Evolutionary conservation across 148 eudicot species (phyloP), one percentile per base, ranked within the genome.

Genomic region (Rhododendron williamsianum): DNA sequence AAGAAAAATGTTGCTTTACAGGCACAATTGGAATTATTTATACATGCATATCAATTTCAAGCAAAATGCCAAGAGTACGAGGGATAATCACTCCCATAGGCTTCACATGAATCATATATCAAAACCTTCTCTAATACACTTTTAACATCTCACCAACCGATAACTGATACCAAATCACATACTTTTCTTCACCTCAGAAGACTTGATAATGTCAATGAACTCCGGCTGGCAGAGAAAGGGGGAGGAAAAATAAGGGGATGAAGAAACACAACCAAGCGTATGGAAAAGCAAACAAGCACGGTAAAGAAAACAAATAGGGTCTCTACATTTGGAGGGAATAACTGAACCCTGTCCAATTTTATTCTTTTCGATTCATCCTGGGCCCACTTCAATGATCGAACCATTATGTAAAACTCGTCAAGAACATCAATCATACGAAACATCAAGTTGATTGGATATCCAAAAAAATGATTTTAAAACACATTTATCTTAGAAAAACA

Each of bases 151-250:
- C 58, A 65, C 84, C 71, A 9, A 63, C 11, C 60, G 9, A 21
- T 19, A 23, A 15, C 23, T 7, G 4, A 48, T 49, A 81, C 86
- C 58, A 36, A 71, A 86, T 92, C 86, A 93, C 25, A 92, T 90
- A 85, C 83, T 91, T 86, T 95, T 96, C 91, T 93, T 91, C 85
- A 92, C 95, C 58, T 91, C 94, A 30, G 96, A 95, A 48, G 98
- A 80, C 85, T 96, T 96, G 91, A 96, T 94, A 13, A 96, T 96
- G 91, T 96, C 96, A 46, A 96, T 93, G 87, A 96, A 96, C 80
- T 96, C 98, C 65, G 98, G 94, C 98, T 93, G 89, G 18, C 76
- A 35, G 49, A 84, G 83, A 72, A n/a, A 56, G 16, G 19, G 12
- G 19, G 78, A 36, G 78, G 18, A 56, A 86, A 45, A 54, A 19